phyloP scores from a whole-genome alignment of 2,329 filamentous ascomycete genomes.

The Graphium sp. region DNA sequence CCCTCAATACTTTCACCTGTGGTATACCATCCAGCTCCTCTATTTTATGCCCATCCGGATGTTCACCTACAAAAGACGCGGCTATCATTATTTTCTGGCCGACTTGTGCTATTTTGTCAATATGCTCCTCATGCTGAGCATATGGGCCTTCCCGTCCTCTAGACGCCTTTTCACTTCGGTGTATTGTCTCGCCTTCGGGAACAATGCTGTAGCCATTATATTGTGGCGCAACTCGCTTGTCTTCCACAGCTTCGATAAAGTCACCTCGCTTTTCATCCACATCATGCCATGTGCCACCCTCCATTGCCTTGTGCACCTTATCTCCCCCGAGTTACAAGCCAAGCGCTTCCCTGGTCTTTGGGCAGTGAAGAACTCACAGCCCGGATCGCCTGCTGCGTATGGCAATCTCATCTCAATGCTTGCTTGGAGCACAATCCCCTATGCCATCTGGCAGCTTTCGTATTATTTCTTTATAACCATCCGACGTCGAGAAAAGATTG shows the following conservation, averaged over 20 bases:
- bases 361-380: slow-evolving; percentile 52
- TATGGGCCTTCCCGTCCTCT: slow-evolving; percentile 83
- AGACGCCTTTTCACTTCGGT: slow-evolving; percentile 84
- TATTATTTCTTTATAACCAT: slow-evolving; percentile 96
- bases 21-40: slow-evolving; percentile 75
- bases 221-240: slow-evolving; percentile 99
- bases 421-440: slow-evolving; percentile 83
- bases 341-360: slow-evolving; percentile 71
- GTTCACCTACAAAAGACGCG: slow-evolving; percentile 78
- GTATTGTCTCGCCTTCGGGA: slow-evolving; percentile 86
- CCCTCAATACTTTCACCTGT: slow-evolving; percentile 76
- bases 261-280: slow-evolving; percentile 96
- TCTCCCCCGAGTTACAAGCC: slow-evolving; percentile 46
- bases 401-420: slow-evolving; percentile 69
- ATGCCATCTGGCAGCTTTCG: slow-evolving; percentile 76
- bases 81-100: slow-evolving; percentile 93
- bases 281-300: slow-evolving; percentile 95
- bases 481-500: slow-evolving; percentile 87
- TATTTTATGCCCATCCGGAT: slow-evolving; percentile 97
- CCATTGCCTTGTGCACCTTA: slow-evolving; percentile 80
- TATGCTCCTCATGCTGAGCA: slow-evolving; percentile 58
- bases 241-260: slow-evolving; percentile 97
- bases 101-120: slow-evolving; percentile 99
- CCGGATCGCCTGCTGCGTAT: slow-evolving; percentile 67
- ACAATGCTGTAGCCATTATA: slow-evolving; percentile 93